A percentile compares a stretch with the other conserved stretches of the same genome.
Evolutionary conservation across 2,329 filamentous ascomycete genomes (phyloP).

Genomic region (Fonsecaea nubica): DNA sequence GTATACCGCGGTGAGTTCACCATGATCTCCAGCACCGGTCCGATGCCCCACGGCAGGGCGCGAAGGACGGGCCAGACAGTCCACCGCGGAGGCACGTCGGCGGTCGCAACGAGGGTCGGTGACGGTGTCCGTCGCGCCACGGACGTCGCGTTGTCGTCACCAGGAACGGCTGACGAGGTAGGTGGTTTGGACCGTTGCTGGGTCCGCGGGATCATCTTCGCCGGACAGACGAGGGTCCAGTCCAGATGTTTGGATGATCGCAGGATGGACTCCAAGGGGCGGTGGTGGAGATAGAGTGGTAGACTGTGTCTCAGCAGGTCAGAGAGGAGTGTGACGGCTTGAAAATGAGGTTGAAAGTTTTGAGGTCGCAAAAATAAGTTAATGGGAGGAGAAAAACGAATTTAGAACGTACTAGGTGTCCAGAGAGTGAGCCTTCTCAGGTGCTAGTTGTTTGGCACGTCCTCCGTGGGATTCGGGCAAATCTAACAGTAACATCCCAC

Average conservation of each 20-base stretch:
- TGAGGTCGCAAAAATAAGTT: background rate
- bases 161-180: background rate
- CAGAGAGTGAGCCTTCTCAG: background rate
- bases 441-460: background rate
- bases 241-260: constrained; percentile 15
- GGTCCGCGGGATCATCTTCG: constrained; percentile 5
- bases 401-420: background rate
- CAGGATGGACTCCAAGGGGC: constrained; percentile 5
- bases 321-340: background rate
- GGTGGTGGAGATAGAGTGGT: constrained; percentile 17
- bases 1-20: constrained; percentile 10
- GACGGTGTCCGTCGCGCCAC: background rate
- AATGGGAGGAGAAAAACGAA: background rate
- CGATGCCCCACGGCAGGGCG: constrained; percentile 5
- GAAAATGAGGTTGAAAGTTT: background rate
- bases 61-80: constrained; percentile 1
- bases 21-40: constrained; percentile 17
- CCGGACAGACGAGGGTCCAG: constrained; percentile 16
- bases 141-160: background rate
- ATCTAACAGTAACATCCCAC: background rate
- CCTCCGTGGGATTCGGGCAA: background rate
- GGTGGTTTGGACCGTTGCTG: background rate
- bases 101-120: constrained; percentile 7
- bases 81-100: constrained; percentile 8
- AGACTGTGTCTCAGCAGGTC: constrained; percentile 1